phyloP scores from a whole-genome alignment of 768 basidiomycete genomes.

The Boletus subparvulus region DNA sequence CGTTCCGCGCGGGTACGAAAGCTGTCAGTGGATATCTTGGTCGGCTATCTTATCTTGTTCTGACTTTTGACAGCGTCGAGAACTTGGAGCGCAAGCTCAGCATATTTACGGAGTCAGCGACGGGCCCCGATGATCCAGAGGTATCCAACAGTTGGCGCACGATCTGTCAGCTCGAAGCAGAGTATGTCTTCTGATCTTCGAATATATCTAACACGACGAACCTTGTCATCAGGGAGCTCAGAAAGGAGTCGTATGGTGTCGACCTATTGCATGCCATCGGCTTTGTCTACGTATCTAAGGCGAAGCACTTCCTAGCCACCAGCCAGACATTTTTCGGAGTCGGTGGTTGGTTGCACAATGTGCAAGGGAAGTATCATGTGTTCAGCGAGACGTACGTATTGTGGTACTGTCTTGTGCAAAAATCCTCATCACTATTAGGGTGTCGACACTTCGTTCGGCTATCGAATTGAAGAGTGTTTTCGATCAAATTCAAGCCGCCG shows the following conservation, averaged over 20 bases:
- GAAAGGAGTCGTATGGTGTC: conserved; percentile 82
- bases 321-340: conserved; percentile 71
- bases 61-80: conserved; percentile 43
- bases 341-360: conserved; percentile 91
- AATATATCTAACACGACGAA: conserved; percentile 2
- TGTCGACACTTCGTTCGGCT: conserved; percentile 81
- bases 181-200: conserved; percentile 47
- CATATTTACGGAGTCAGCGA: conserved; percentile 85
- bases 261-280: conserved; percentile 86
- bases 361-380: conserved; percentile 89
- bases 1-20: conserved; percentile 73
- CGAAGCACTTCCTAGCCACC: conserved; percentile 80
- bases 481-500: conserved; percentile 88
- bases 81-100: conserved; percentile 79
- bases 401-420: neutral
- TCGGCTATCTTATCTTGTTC: neutral
- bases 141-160: conserved; percentile 72
- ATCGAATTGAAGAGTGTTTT: conserved; percentile 89
- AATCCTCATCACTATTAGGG: conserved; percentile 41
- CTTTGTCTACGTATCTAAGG: conserved; percentile 80
- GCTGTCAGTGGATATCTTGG: conserved; percentile 37
- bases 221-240: conserved; percentile 58
- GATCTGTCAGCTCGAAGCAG: conserved; percentile 79
- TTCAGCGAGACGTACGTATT: conserved; percentile 86
- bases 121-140: conserved; percentile 63